Conservation (phyloP, 441 rosid genomes). For the Geranium incanum region DNA sequence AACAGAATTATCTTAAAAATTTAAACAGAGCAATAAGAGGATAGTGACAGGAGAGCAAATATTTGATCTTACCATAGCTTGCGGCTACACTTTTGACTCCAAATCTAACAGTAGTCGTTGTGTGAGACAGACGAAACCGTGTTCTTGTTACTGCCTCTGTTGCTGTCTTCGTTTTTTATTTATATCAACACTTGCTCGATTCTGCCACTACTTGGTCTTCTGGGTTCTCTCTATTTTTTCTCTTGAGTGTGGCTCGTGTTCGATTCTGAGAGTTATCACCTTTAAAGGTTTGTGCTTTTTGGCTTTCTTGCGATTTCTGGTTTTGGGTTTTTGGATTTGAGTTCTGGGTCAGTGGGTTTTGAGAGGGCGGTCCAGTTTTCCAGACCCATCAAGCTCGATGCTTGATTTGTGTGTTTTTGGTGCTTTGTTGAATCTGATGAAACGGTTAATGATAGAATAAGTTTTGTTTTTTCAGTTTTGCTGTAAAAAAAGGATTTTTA, state of each 20-base stretch:
- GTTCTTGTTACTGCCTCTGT: background rate
- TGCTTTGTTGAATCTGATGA: background rate
- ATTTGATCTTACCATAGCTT: background rate
- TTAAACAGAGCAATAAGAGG: background rate
- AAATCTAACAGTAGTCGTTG: background rate
- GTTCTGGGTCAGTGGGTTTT: background rate
- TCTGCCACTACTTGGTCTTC: background rate
- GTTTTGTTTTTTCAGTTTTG: background rate
- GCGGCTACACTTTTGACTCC: background rate
- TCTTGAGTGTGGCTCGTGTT: background rate
- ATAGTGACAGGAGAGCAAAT: background rate
- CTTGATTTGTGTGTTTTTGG: background rate
- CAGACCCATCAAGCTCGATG: background rate
- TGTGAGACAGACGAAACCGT: background rate
- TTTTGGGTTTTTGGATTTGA: background rate
- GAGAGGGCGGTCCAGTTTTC: background rate
- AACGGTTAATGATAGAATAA: background rate
- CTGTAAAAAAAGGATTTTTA: background rate
- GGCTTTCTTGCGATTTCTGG: background rate
- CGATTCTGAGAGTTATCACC: background rate
- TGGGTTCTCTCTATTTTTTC: background rate
- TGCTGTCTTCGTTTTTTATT: background rate
- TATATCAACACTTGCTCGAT: background rate
- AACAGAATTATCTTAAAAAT: background rate
- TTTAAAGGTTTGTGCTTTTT: background rate